These are phyloP conservation scores for Phytopythium kandeliae DNA, from an alignment of 352 stramenopile species.

Conservation along the genomic window DNA sequence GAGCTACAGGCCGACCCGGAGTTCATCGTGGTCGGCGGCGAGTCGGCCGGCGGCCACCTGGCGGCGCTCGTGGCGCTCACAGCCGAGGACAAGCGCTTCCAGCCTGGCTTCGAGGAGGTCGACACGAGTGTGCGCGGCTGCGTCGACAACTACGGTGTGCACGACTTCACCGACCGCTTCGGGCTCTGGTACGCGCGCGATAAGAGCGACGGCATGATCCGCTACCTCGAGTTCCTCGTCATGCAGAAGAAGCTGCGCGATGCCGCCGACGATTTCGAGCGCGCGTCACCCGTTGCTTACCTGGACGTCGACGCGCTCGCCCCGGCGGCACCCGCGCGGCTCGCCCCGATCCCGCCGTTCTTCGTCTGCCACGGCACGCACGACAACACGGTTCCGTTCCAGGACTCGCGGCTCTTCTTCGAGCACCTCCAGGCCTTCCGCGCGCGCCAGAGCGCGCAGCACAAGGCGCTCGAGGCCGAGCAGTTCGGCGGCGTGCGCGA, in stretches of 20 bases:
- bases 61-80: slow-evolving; percentile 45
- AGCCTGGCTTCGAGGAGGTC: slow-evolving; percentile 53
- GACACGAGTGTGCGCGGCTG: slow-evolving; percentile 56
- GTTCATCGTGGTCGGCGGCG: slow-evolving; percentile 57
- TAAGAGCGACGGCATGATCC: slow-evolving; percentile 28
- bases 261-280: slow-evolving; percentile 38
- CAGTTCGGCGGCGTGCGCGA: slow-evolving; percentile 33
- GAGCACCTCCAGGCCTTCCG: slow-evolving; percentile 41
- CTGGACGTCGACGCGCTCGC: slow-evolving; percentile 18
- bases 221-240: slow-evolving; percentile 49
- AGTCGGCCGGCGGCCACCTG: slow-evolving; percentile 57
- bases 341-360: slow-evolving; percentile 41
- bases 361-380: slow-evolving; percentile 50
- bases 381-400: slow-evolving; percentile 49
- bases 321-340: slow-evolving; percentile 5
- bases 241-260: slow-evolving; percentile 54
- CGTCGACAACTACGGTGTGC: slow-evolving; percentile 50
- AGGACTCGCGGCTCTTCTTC: slow-evolving; percentile 55
- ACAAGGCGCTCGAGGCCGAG: slow-evolving; percentile 14
- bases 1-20: slow-evolving; percentile 34
- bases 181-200: slow-evolving; percentile 48
- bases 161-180: slow-evolving; percentile 53
- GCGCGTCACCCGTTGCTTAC: slow-evolving; percentile 47
- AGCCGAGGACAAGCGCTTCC: slow-evolving; percentile 34
- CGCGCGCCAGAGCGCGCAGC: slow-evolving; percentile 13